phyloP scores from a whole-genome alignment of 129 eudicot genomes.

The Helianthus annuus region DNA sequence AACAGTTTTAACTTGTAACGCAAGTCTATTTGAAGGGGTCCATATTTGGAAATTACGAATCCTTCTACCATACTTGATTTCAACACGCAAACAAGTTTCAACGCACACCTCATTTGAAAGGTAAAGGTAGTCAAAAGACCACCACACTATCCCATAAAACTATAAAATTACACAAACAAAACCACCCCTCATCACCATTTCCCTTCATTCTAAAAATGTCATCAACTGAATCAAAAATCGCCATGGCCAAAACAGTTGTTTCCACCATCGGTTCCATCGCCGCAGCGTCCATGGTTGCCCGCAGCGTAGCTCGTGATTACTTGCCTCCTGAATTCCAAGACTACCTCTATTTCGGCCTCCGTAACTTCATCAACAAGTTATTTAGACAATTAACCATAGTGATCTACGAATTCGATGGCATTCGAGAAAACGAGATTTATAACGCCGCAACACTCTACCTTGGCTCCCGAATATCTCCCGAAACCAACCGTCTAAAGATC shows the following conservation, averaged over 20 bases:
- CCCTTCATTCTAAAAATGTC: constrained; percentile 26
- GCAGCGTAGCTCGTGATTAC: constrained; percentile 49
- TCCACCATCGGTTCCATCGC: constrained; percentile 62
- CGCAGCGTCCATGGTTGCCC: constrained; percentile 56
- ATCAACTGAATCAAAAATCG: constrained; percentile 42
- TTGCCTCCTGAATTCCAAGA: constrained; percentile 57
- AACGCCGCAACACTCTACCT: constrained; percentile 50
- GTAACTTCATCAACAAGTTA: constrained; percentile 47
- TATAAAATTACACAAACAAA: neutral
- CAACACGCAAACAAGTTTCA: too few species aligned
- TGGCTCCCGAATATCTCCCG: constrained; percentile 34
- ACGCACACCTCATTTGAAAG: neutral
- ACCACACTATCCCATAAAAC: neutral
- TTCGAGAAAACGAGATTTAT: constrained; percentile 51
- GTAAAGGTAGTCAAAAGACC: neutral
- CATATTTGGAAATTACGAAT: too few species aligned
- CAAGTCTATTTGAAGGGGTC: too few species aligned
- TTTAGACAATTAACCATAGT: constrained; percentile 53
- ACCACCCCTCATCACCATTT: neutral
- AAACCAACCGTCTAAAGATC: constrained; percentile 47
- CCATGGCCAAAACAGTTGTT: constrained; percentile 45
- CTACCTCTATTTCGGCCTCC: constrained; percentile 41
- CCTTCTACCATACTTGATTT: too few species aligned
- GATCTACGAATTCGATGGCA: constrained; percentile 62
- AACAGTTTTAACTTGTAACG: too few species aligned